Percentiles rank a stretch among this genome's conserved stretches.
Conservation (phyloP, 1,139 yeast species). For the Debaryomyces robertsiae region DNA sequence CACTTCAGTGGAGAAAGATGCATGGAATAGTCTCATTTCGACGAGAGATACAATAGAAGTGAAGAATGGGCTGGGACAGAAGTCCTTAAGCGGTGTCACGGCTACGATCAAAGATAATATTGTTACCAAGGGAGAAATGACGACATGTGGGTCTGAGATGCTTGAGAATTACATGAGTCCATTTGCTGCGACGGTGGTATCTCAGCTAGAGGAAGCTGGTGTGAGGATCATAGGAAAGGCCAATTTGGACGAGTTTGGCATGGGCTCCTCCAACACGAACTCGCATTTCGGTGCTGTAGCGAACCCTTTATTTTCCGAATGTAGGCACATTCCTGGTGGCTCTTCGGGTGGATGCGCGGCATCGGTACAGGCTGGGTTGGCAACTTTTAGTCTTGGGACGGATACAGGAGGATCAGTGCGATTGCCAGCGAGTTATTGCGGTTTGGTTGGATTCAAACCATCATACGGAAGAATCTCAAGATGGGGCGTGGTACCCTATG, state of each 20-base stretch:
- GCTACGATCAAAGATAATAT: slow-evolving; percentile 70
- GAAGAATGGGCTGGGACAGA: not conserved
- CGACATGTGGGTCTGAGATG: slow-evolving; percentile 77
- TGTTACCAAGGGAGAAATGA: slow-evolving; percentile 59
- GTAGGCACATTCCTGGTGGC: slow-evolving; percentile 69
- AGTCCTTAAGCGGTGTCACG: slow-evolving; percentile 13
- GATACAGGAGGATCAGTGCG: slow-evolving; percentile 98
- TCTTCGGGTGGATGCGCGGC: slow-evolving; percentile 98
- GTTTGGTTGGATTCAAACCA: slow-evolving; percentile 86
- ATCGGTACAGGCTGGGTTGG: slow-evolving; percentile 71
- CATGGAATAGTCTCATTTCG: slow-evolving; percentile 11
- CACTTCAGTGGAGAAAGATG: not conserved
- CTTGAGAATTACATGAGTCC: slow-evolving; percentile 68
- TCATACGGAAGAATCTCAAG: slow-evolving; percentile 89
- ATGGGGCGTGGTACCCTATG: slow-evolving; percentile 90
- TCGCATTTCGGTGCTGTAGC: slow-evolving; percentile 64
- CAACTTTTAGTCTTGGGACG: slow-evolving; percentile 76
- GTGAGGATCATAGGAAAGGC: slow-evolving; percentile 72
- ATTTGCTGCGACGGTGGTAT: slow-evolving; percentile 74
- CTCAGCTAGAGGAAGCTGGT: slow-evolving; percentile 54
- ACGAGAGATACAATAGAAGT: not conserved
- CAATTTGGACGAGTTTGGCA: slow-evolving; percentile 97
- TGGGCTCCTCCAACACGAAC: slow-evolving; percentile 77
- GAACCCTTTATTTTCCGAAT: slow-evolving; percentile 60
- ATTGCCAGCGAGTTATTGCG: slow-evolving; percentile 86